Percentiles rank a stretch among this genome's conserved stretches.
Evolutionary conservation across 2,329 filamentous ascomycete genomes (phyloP).

Genomic region (Chrysosporium queenslandicum): DNA sequence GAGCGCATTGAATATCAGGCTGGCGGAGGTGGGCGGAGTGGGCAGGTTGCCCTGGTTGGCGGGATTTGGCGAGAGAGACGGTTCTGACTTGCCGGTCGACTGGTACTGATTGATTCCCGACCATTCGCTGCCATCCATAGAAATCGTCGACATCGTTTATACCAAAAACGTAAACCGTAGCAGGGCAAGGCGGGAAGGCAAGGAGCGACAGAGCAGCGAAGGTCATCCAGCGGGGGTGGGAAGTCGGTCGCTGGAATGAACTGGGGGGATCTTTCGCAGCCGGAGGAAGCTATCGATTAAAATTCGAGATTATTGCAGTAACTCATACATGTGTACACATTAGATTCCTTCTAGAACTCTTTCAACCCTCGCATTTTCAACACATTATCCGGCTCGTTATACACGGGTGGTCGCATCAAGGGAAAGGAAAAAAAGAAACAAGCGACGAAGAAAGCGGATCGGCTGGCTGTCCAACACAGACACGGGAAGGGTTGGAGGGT

Average conservation of each 20-base stretch:
- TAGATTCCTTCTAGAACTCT: background rate
- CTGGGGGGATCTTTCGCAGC: too few relatives aligned
- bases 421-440: too few relatives aligned
- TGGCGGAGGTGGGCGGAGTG: slow-evolving; percentile 59
- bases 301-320: background rate
- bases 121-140: slow-evolving; percentile 74
- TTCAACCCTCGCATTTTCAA: background rate
- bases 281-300: background rate
- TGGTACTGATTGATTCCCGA: slow-evolving; percentile 60
- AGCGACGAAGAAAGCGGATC: background rate
- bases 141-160: slow-evolving; percentile 67
- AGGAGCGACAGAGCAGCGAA: background rate
- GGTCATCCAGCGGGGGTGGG: background rate
- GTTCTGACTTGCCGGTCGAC: slow-evolving; percentile 36
- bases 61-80: slow-evolving; percentile 39
- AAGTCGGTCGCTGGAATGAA: too few relatives aligned
- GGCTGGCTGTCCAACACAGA: background rate
- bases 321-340: background rate
- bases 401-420: slow-evolving; percentile 2
- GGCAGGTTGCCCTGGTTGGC: slow-evolving; percentile 45
- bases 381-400: slow-evolving; percentile 4
- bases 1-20: slow-evolving; percentile 29
- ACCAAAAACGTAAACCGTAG: slow-evolving; percentile 41
- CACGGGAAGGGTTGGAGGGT: background rate
- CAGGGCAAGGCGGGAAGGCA: slow-evolving; percentile 40